Conservation (phyloP, 2,329 filamentous ascomycete genomes). For the Xylaria sp. region DNA sequence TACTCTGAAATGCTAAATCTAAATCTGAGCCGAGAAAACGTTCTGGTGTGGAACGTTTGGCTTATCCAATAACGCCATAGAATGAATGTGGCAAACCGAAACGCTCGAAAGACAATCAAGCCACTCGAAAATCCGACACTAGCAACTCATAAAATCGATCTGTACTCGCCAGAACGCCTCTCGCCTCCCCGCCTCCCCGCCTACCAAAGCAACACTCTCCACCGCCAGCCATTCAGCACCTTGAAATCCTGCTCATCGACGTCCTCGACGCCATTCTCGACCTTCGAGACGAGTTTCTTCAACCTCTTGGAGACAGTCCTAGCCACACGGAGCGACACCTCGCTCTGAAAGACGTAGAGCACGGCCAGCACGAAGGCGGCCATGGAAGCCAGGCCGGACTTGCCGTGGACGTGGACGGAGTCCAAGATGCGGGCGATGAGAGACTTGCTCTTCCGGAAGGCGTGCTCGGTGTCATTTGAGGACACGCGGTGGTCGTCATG, state of each 20-base stretch:
- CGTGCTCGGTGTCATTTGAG: slow-evolving; percentile 67
- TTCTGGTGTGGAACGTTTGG: not conserved
- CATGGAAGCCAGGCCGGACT: slow-evolving; percentile 59
- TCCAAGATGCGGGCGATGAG: slow-evolving; percentile 62
- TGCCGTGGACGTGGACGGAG: slow-evolving; percentile 54
- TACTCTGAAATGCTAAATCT: not conserved
- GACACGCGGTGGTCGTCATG: slow-evolving; percentile 42
- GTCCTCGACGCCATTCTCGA: slow-evolving; percentile 59
- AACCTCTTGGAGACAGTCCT: slow-evolving; percentile 62
- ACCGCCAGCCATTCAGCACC: slow-evolving; percentile 64
- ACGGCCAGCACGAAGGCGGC: slow-evolving; percentile 66
- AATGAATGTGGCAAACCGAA: not conserved
- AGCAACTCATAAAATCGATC: not conserved
- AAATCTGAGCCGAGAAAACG: not conserved
- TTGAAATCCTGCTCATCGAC: slow-evolving; percentile 61
- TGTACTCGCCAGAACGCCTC: not conserved
- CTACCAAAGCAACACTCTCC: slow-evolving; percentile 63
- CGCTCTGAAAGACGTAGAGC: slow-evolving; percentile 68
- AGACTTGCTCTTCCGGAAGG: slow-evolving; percentile 62
- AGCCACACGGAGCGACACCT: slow-evolving; percentile 65
- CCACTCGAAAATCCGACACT: not conserved
- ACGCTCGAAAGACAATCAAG: not conserved
- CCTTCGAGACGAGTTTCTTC: slow-evolving; percentile 58
- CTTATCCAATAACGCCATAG: not conserved
- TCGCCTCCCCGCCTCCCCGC: not conserved